A percentile compares a stretch with the other conserved stretches of the same genome.
Evolutionary conservation across 768 basidiomycete genomes (phyloP).

Genomic region (Suillus plorans): DNA sequence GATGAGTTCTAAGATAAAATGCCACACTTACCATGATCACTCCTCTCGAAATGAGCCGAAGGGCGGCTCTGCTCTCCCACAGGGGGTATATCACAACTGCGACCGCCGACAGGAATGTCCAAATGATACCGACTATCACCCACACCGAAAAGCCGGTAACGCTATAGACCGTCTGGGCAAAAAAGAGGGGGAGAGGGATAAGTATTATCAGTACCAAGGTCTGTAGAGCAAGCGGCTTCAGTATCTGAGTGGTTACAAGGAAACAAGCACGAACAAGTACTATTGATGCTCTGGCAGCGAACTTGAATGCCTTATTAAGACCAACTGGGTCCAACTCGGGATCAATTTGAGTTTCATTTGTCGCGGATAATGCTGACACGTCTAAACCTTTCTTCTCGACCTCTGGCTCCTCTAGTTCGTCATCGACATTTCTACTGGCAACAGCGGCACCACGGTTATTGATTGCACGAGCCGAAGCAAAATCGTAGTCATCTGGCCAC

Average conservation of each 20-base stretch:
- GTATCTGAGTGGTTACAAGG: not conserved
- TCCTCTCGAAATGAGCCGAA: conserved; percentile 58
- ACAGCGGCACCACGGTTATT: conserved; percentile 37
- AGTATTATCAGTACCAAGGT: conserved; percentile 65
- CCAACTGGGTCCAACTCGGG: conserved; percentile 63
- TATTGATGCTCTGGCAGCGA: conserved; percentile 76
- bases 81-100: conserved; percentile 83
- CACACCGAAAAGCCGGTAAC: conserved; percentile 69
- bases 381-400: conserved; percentile 38
- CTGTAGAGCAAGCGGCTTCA: conserved; percentile 29
- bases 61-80: conserved; percentile 75
- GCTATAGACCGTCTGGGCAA: conserved; percentile 70
- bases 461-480: conserved; percentile 74
- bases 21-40: conserved; percentile 55
- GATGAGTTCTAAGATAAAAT: not conserved
- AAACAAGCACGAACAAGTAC: conserved; percentile 47
- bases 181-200: conserved; percentile 87
- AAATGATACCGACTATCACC: conserved; percentile 80
- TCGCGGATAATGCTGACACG: conserved; percentile 35
- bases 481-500: conserved; percentile 86
- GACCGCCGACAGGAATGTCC: conserved; percentile 77
- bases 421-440: conserved; percentile 16
- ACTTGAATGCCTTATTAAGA: conserved; percentile 73
- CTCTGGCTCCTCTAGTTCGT: conserved; percentile 25
- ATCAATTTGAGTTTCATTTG: conserved; percentile 38